A percentile compares a stretch with the other conserved stretches of the same genome.
phyloP scores from a whole-genome alignment of 371 early-diverging fungal species.

The Lichtheimia ramosa region DNA sequence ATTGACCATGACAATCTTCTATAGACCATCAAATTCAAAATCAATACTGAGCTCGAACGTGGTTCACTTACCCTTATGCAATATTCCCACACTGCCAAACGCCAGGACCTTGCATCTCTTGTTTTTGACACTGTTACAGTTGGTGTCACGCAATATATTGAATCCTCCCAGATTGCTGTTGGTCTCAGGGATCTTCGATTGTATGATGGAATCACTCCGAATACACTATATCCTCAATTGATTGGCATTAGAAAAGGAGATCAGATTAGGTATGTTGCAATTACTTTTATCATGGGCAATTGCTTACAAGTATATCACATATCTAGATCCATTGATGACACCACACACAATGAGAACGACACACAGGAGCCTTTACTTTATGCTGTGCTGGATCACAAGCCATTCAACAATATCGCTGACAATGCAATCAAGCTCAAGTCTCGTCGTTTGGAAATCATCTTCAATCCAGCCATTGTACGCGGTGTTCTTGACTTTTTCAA shows the following conservation, averaged over 20 bases:
- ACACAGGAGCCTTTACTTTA: slow-evolving; percentile 61
- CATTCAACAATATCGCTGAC: slow-evolving; percentile 73
- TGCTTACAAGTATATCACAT: neutral
- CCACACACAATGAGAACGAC: neutral
- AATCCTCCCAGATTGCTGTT: slow-evolving; percentile 33
- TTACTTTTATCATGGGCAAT: neutral
- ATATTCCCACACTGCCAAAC: slow-evolving; percentile 14
- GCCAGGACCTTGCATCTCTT: slow-evolving; percentile 58
- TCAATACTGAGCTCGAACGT: slow-evolving; percentile 61
- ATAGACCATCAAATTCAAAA: slow-evolving; percentile 57
- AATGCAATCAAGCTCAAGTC: slow-evolving; percentile 69
- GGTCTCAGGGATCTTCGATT: slow-evolving; percentile 44
- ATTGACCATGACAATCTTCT: neutral
- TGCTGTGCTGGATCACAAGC: slow-evolving; percentile 71
- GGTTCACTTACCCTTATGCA: slow-evolving; percentile 70
- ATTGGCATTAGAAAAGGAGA: slow-evolving; percentile 41
- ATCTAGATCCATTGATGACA: neutral
- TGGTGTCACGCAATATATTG: slow-evolving; percentile 36
- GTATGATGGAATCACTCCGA: slow-evolving; percentile 36
- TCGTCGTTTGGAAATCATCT: slow-evolving; percentile 80
- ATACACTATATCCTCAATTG: slow-evolving; percentile 41
- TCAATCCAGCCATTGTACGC: slow-evolving; percentile 67
- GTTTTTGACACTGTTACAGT: slow-evolving; percentile 64
- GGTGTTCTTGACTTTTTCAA: slow-evolving; percentile 74
- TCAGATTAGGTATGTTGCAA: slow-evolving; percentile 12